Base-by-base conservation (phyloP, 2,329 filamentous ascomycete species). In the Claviceps sp. region DNA sequence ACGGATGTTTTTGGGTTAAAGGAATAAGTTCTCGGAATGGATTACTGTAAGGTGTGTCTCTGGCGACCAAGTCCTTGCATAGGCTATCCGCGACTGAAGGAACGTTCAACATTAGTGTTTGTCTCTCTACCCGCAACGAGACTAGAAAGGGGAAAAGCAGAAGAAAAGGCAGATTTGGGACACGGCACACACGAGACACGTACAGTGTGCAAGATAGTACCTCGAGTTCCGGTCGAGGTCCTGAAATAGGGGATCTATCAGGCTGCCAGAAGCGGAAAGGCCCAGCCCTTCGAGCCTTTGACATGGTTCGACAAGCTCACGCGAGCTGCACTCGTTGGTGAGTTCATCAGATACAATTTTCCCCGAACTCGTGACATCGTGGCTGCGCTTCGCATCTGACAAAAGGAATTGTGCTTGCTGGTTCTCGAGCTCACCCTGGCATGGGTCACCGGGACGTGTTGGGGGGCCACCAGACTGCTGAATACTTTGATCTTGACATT, bases 161-260 rank as follows among this genome's bases (percentile, higher is more conserved):
- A 14, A 38, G 8, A 40, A 30, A 8, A 9, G 38, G 16, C 3
- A n/a, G 1, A 41, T 18, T 5, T 6, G 8, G 13, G 20, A 18
- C 8, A 22, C 18, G 20, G 20, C 6, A 8, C 4, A 7, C 13
- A 43, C 20, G 7, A 24, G 20, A 16, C 22, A 66, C 72, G 61
- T 61, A 78, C 75, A 78, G 53, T 78, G 74, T 40, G 69, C 65
- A 43, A 78, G 63, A 60, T 78, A 78, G 56, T 68, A 66, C 54
- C 73, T 65, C 30, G 71, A 71, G 44, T 65, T 65, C 20, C 56
- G 63, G 56, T 72, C 70, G 44, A 81, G 69, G 56, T 78, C 73
- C 56, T 78, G 74, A 52, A 81, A 70, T 46, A 81, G 57, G 13
- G 78, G 78, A 60, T 82, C 78, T 30, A 73, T 68, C 48, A 79